phyloP scores from a whole-genome alignment of 1,139 yeast species.

The Kodamaea ohmeri region DNA sequence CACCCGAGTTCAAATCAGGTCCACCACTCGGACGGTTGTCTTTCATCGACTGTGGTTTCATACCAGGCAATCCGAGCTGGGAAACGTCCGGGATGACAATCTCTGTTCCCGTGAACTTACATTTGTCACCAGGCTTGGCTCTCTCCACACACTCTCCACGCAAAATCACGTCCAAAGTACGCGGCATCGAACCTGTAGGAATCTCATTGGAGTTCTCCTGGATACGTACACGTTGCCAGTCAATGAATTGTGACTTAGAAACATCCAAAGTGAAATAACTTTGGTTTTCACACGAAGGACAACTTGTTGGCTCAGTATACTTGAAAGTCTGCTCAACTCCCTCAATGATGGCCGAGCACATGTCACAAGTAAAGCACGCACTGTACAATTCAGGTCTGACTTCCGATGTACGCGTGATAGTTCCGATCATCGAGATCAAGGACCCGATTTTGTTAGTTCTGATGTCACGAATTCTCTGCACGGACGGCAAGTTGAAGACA shows the following conservation, averaged over 20 bases:
- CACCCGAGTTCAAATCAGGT: slow-evolving; percentile 80
- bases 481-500: slow-evolving; percentile 80
- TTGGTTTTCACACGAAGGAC: slow-evolving; percentile 89
- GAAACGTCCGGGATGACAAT: slow-evolving; percentile 94
- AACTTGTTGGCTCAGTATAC: slow-evolving; percentile 92
- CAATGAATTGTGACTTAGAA: slow-evolving; percentile 81
- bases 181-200: slow-evolving; percentile 99
- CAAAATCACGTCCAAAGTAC: slow-evolving; percentile 88
- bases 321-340: slow-evolving; percentile 92
- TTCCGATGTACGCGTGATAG: slow-evolving; percentile 95
- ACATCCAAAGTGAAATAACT: slow-evolving; percentile 82
- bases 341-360: slow-evolving; percentile 81
- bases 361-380: slow-evolving; percentile 87
- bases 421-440: slow-evolving; percentile 83
- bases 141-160: slow-evolving; percentile 95
- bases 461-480: slow-evolving; percentile 84
- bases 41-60: slow-evolving; percentile 79
- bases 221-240: slow-evolving; percentile 96
- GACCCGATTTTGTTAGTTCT: slow-evolving; percentile 88
- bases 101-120: slow-evolving; percentile 92
- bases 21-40: slow-evolving; percentile 52
- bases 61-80: slow-evolving; percentile 95
- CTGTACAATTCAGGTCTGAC: slow-evolving; percentile 91
- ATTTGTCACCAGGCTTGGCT: slow-evolving; percentile 97
- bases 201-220: slow-evolving; percentile 95